These are phyloP conservation scores for Wickerhamomyces kurtzmanii DNA, from an alignment of 805 yeast genomes.

Conservation along the genomic window DNA sequence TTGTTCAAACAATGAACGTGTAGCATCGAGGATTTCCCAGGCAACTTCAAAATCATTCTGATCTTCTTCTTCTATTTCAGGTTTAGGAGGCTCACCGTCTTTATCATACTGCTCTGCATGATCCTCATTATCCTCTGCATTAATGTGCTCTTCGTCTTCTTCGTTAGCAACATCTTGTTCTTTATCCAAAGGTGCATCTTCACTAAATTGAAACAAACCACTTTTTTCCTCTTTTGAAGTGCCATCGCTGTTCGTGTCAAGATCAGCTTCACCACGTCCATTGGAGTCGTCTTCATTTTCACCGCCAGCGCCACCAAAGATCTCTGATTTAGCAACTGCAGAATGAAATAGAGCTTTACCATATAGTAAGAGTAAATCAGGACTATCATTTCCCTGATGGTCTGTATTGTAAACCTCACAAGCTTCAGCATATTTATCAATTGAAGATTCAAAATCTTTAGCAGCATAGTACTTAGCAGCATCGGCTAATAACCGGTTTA, in stretches of 20 bases:
- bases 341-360: conserved; percentile 74
- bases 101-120: conserved; percentile 14
- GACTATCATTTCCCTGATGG: conserved; percentile 52
- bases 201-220: conserved; percentile 25
- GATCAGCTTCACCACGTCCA: conserved; percentile 16
- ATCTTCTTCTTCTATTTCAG: conserved; percentile 27
- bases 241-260: conserved; percentile 7
- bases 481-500: conserved; percentile 39
- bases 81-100: conserved; percentile 10
- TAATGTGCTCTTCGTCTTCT: conserved; percentile 12
- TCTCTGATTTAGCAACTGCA: conserved; percentile 67
- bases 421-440: conserved; percentile 62
- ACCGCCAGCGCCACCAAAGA: conserved; percentile 47
- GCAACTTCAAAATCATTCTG: conserved; percentile 79
- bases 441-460: conserved; percentile 60
- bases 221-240: conserved; percentile 15
- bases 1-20: conserved; percentile 56
- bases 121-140: conserved; percentile 13
- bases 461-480: conserved; percentile 60
- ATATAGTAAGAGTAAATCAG: conserved; percentile 63
- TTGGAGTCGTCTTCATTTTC: conserved; percentile 15
- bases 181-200: conserved; percentile 25
- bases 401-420: conserved; percentile 45
- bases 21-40: conserved; percentile 76
- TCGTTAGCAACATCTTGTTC: conserved; percentile 15